These are phyloP conservation scores for Aspergillus sergii DNA, from an alignment of 2,329 filamentous ascomycete species.

Conservation along the genomic window DNA sequence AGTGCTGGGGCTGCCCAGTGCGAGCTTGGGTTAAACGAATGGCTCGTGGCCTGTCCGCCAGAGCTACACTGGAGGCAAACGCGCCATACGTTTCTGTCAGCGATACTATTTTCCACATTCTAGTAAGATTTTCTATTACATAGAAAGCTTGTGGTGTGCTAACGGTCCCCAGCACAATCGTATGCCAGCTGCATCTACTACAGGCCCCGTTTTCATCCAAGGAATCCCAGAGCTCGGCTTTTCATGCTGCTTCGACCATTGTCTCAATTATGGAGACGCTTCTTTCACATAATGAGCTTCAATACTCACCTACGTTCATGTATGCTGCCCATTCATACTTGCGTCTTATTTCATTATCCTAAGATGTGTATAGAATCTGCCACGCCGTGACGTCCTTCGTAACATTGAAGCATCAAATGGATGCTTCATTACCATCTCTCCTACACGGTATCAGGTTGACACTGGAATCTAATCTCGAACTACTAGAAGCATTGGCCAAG, in stretches of 20 bases:
- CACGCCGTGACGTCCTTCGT: constrained; percentile 17
- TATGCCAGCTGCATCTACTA: constrained; percentile 17
- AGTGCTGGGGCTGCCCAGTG: constrained; percentile 14
- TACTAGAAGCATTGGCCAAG: constrained; percentile 8
- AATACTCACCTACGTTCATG: constrained; percentile 16
- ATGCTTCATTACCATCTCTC: constrained; percentile 14
- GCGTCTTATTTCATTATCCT: not conserved
- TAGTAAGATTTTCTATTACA: constrained; percentile 6
- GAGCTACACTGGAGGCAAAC: constrained; percentile 14
- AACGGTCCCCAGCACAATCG: constrained; percentile 12
- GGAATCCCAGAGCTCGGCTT: constrained; percentile 14
- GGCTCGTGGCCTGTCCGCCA: constrained; percentile 15
- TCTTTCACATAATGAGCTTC: constrained; percentile 11
- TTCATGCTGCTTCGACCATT: constrained; percentile 16
- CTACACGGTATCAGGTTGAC: constrained; percentile 13
- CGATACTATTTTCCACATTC: constrained; percentile 13
- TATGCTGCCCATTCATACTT: not conserved
- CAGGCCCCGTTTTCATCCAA: constrained; percentile 7
- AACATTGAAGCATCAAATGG: constrained; percentile 15
- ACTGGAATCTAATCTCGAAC: constrained; percentile 14
- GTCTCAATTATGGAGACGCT: constrained; percentile 17
- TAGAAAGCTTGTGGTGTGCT: not conserved
- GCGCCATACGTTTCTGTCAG: constrained; percentile 12
- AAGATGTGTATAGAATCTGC: constrained; percentile 12
- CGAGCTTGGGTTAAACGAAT: constrained; percentile 17